A percentile compares a stretch with the other conserved stretches of the same genome.
phyloP scores from a whole-genome alignment of 306 rosid species.

The Sindora glabra region DNA sequence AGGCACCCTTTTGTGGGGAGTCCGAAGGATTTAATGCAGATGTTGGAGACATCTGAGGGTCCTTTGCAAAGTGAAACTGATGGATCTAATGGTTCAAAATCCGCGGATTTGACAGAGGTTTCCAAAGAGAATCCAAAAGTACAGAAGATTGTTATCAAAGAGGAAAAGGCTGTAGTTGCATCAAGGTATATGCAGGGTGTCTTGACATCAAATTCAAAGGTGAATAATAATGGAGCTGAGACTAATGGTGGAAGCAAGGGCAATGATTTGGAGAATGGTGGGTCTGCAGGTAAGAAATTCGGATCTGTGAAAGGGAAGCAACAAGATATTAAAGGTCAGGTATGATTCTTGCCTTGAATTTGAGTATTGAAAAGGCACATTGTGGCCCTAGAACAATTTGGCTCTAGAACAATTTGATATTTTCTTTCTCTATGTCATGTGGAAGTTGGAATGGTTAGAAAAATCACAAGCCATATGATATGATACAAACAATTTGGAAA shows the following conservation, averaged over 20 bases:
- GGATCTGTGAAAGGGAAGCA: conserved; percentile 53
- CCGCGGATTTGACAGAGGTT: conserved; percentile 26
- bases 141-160: conserved; percentile 71
- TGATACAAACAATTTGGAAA: neutral
- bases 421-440: neutral
- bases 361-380: neutral
- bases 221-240: conserved; percentile 31
- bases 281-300: conserved; percentile 35
- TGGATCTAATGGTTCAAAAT: conserved; percentile 25
- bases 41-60: conserved; percentile 56
- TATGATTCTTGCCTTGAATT: conserved; percentile 30
- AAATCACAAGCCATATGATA: neutral
- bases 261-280: conserved; percentile 46
- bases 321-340: conserved; percentile 72
- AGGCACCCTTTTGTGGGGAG: conserved; percentile 75
- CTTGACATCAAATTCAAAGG: conserved; percentile 35
- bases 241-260: conserved; percentile 35
- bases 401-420: neutral
- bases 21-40: conserved; percentile 92
- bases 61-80: conserved; percentile 20
- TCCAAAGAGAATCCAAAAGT: conserved; percentile 42
- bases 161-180: conserved; percentile 66
- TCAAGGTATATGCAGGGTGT: conserved; percentile 92
- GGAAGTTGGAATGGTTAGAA: neutral
- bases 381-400: neutral